Conservation (phyloP, 176 grass and related monocot genomes). For the Oropetium thomaeum region DNA sequence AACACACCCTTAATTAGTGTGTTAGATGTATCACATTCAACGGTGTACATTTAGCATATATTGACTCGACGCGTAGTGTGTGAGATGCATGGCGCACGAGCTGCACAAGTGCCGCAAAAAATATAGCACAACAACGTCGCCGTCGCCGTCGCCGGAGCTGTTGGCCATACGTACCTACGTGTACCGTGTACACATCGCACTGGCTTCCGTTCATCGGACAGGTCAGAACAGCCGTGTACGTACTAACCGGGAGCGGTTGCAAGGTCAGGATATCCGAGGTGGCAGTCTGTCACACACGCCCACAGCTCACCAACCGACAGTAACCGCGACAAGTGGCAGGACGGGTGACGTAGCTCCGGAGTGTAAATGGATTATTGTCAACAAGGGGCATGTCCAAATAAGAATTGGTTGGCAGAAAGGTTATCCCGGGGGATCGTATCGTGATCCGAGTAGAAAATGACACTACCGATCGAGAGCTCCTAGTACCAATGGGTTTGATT, state of each 20-base stretch:
- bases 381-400: not conserved
- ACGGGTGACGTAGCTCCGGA: not conserved
- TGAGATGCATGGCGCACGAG: conserved; percentile 22
- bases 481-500: too few species aligned
- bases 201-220: not conserved
- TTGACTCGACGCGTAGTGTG: too few species aligned
- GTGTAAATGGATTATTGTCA: not conserved
- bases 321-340: not conserved
- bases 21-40: too few species aligned
- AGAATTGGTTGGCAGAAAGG: not conserved
- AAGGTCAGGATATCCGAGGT: conserved; percentile 9
- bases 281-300: not conserved
- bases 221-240: conserved; percentile 15
- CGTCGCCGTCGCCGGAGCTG: not conserved
- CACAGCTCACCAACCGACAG: conserved; percentile 3
- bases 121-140: not conserved
- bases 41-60: too few species aligned
- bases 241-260: not conserved
- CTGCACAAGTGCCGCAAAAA: conserved; percentile 22
- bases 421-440: not conserved
- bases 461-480: not conserved
- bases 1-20: too few species aligned
- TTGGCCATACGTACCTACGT: not conserved
- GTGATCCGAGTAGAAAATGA: conserved; percentile 35
- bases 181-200: not conserved